Evolutionary conservation across 2,329 filamentous ascomycete species (phyloP).

Genomic region (Neodidymelliopsis sp.): DNA sequence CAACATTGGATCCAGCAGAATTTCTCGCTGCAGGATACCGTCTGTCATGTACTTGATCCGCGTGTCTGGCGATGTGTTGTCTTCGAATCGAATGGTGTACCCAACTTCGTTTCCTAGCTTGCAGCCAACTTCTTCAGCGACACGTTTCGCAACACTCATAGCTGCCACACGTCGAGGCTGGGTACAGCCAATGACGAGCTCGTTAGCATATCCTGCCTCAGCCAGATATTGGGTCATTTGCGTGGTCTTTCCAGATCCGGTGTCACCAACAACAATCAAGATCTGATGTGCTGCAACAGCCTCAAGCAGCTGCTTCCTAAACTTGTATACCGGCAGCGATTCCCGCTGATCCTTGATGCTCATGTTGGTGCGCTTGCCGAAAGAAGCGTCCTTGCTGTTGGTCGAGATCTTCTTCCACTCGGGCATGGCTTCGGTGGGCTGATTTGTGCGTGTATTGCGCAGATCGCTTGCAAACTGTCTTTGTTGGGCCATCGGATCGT

Average conservation of each 20-base stretch:
- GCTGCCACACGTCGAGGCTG: conserved; percentile 97
- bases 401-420: conserved; percentile 92
- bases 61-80: conserved; percentile 86
- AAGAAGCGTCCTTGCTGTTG: conserved; percentile 78
- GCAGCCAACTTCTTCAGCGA: conserved; percentile 96
- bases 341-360: conserved; percentile 96
- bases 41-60: conserved; percentile 99
- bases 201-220: conserved; percentile 86
- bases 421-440: conserved; percentile 73
- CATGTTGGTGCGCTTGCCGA: conserved; percentile 87
- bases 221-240: conserved; percentile 95
- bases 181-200: conserved; percentile 93
- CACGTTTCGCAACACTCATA: conserved; percentile 98
- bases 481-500: conserved; percentile 94
- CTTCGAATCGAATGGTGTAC: conserved; percentile 99
- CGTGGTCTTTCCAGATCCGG: conserved; percentile 96
- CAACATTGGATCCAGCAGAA: conserved; percentile 94
- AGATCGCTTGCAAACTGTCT: conserved; percentile 90
- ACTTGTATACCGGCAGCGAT: conserved; percentile 85
- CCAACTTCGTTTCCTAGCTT: conserved; percentile 92
- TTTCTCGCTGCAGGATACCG: conserved; percentile 95
- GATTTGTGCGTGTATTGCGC: conserved; percentile 68
- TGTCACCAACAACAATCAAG: conserved; percentile 95
- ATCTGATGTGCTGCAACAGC: conserved; percentile 89
- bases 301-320: conserved; percentile 85